phyloP scores from a whole-genome alignment of 2,329 filamentous ascomycete species.

The Alternaria sp. region DNA sequence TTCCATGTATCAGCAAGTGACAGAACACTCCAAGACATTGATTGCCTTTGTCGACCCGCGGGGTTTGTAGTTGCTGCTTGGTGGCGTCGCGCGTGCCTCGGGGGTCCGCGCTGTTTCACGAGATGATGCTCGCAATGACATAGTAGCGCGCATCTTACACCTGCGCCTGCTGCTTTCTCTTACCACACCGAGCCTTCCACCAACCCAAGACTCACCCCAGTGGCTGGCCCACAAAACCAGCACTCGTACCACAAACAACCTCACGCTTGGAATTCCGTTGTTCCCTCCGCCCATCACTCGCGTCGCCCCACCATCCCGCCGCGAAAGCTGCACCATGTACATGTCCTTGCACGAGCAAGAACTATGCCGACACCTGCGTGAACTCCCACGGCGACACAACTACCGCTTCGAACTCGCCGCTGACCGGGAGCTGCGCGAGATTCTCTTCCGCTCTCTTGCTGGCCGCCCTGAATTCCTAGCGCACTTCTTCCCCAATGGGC shows the following conservation, averaged over 20 bases:
- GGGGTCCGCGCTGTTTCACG: slow-evolving; percentile 10
- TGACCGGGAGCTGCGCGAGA: slow-evolving; percentile 73
- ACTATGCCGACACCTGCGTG: slow-evolving; percentile 82
- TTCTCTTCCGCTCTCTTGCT: slow-evolving; percentile 87
- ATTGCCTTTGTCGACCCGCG: not conserved
- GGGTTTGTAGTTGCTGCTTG: not conserved
- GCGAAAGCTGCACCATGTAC: slow-evolving; percentile 47
- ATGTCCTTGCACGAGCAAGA: slow-evolving; percentile 70
- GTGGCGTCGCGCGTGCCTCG: slow-evolving; percentile 14
- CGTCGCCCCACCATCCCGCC: slow-evolving; percentile 20
- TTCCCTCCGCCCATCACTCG: not conserved
- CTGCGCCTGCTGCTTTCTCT: slow-evolving; percentile 11
- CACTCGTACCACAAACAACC: not conserved
- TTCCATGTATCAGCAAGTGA: not conserved
- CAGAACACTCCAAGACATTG: not conserved
- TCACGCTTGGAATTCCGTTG: not conserved
- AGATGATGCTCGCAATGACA: slow-evolving; percentile 17
- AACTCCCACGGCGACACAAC: slow-evolving; percentile 74
- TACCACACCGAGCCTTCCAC: slow-evolving; percentile 7
- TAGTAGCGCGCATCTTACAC: slow-evolving; percentile 14
- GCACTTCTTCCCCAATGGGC: slow-evolving; percentile 82
- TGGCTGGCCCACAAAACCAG: slow-evolving; percentile 27
- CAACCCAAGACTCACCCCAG: slow-evolving; percentile 3
- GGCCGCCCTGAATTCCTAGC: slow-evolving; percentile 76
- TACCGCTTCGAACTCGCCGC: slow-evolving; percentile 79